These are phyloP conservation scores for Pilatotrama ljubarskyi DNA, from an alignment of 768 basidiomycete genomes.

Conservation along the genomic window DNA sequence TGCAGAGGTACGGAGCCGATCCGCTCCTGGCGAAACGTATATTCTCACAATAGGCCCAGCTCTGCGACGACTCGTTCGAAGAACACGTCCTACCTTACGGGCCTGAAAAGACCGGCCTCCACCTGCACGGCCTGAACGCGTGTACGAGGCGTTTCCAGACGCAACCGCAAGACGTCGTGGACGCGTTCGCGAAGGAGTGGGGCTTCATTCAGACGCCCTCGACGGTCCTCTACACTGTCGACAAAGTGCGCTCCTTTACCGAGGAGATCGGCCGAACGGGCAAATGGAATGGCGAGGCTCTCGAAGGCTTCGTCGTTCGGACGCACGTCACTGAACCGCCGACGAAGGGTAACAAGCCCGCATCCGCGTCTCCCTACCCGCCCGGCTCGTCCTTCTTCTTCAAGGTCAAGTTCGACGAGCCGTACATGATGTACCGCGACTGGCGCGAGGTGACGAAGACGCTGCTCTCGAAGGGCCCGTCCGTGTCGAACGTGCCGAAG, in stretches of 20 bases:
- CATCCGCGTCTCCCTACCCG: conserved; percentile 62
- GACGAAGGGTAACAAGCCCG: conserved; percentile 29
- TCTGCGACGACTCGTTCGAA: conserved; percentile 97
- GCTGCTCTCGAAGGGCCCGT: conserved; percentile 49
- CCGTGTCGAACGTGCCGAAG: conserved; percentile 49
- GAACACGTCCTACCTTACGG: conserved; percentile 92
- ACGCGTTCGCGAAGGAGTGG: conserved; percentile 84
- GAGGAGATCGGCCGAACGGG: conserved; percentile 64
- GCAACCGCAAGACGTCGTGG: conserved; percentile 62
- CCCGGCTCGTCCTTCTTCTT: conserved; percentile 92
- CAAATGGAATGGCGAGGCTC: conserved; percentile 77
- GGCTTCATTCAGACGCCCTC: conserved; percentile 85
- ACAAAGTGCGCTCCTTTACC: conserved; percentile 74
- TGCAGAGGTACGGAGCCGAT: conserved; percentile 66
- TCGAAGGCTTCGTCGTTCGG: conserved; percentile 96
- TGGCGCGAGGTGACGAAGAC: conserved; percentile 92
- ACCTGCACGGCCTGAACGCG: conserved; percentile 89
- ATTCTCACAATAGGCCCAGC: conserved; percentile 43
- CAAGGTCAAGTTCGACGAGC: conserved; percentile 99
- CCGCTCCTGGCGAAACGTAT: neutral
- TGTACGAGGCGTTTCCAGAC: conserved; percentile 69
- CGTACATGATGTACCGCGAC: conserved; percentile 97
- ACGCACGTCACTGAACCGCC: conserved; percentile 57
- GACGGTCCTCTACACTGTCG: conserved; percentile 55
- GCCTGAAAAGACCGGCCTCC: conserved; percentile 81